Percentiles rank a stretch among this genome's conserved stretches.
phyloP scores from a whole-genome alignment of 2,329 filamentous ascomycete species.

The Berkeleyomyces basicola region DNA sequence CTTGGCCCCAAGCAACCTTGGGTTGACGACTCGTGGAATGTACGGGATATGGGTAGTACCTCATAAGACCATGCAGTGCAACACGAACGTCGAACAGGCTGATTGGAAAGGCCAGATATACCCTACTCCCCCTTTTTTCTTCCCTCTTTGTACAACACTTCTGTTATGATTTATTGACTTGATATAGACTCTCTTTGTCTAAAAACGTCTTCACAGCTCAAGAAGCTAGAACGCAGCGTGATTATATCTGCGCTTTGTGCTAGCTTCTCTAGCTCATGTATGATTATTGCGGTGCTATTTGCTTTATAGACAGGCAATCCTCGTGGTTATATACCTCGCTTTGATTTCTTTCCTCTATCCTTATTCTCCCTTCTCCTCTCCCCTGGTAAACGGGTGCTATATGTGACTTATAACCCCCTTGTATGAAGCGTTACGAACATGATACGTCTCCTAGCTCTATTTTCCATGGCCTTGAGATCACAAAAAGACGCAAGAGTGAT shows the following conservation, averaged over 20 bases:
- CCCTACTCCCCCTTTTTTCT: background rate
- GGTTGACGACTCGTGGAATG: slow-evolving; percentile 56
- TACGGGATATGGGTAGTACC: slow-evolving; percentile 53
- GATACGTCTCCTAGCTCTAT: slow-evolving; percentile 42
- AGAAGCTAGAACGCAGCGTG: background rate
- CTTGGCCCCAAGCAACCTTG: slow-evolving; percentile 73
- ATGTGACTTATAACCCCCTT: background rate
- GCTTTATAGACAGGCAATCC: slow-evolving; percentile 16
- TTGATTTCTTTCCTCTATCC: too few relatives aligned
- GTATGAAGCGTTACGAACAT: slow-evolving; percentile 29
- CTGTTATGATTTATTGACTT: slow-evolving; percentile 9
- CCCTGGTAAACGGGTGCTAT: background rate
- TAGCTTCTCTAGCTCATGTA: slow-evolving; percentile 15
- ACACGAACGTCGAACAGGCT: background rate
- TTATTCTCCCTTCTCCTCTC: background rate
- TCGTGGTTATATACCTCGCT: slow-evolving; percentile 14
- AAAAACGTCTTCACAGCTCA: background rate
- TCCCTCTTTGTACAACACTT: slow-evolving; percentile 6
- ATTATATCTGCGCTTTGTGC: background rate
- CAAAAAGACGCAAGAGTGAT: slow-evolving; percentile 43
- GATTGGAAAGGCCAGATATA: too few relatives aligned
- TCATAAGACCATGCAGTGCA: background rate
- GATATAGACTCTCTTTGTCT: background rate
- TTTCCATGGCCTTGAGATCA: slow-evolving; percentile 39
- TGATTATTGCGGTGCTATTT: slow-evolving; percentile 2